These are phyloP conservation scores for Mycena epipterygia DNA, from an alignment of 768 basidiomycete species.

Conservation along the genomic window DNA sequence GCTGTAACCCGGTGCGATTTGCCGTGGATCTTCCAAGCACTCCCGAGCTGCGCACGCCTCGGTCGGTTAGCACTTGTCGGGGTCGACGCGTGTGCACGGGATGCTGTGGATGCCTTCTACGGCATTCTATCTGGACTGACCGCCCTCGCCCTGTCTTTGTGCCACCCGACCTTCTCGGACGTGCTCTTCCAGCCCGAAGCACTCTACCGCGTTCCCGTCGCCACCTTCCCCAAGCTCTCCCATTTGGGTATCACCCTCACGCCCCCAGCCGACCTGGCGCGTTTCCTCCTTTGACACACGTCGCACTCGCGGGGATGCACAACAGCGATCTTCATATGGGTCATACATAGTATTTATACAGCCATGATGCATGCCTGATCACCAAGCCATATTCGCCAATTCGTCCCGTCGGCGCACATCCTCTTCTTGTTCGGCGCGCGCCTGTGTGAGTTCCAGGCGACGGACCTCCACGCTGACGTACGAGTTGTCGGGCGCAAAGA, in stretches of 20 bases:
- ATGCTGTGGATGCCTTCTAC: neutral
- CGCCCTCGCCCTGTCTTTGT: neutral
- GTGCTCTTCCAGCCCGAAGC: conserved; percentile 17
- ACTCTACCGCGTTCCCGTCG: neutral
- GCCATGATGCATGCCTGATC: too few relatives aligned
- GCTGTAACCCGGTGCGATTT: neutral
- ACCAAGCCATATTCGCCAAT: too few relatives aligned
- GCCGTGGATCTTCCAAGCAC: neutral
- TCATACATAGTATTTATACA: too few relatives aligned
- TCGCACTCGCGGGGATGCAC: too few relatives aligned
- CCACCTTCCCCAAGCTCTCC: conserved; percentile 1
- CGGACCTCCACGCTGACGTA: too few relatives aligned
- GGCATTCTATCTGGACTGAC: neutral
- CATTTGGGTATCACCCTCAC: neutral
- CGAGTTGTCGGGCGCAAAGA: too few relatives aligned
- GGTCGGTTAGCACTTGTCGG: neutral
- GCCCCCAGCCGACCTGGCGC: neutral
- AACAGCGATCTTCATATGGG: too few relatives aligned
- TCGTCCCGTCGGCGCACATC: too few relatives aligned
- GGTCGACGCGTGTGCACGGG: neutral
- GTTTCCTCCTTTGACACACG: neutral
- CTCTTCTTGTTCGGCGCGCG: too few relatives aligned
- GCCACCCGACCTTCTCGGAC: conserved; percentile 3
- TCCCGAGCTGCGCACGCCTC: conserved; percentile 13
- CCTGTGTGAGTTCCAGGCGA: too few relatives aligned